Evolutionary conservation across 495 filamentous ascomycete genomes (phyloP), one percentile per base, ranked within the genome.

Genomic region (Penicillium dipodomyicola): DNA sequence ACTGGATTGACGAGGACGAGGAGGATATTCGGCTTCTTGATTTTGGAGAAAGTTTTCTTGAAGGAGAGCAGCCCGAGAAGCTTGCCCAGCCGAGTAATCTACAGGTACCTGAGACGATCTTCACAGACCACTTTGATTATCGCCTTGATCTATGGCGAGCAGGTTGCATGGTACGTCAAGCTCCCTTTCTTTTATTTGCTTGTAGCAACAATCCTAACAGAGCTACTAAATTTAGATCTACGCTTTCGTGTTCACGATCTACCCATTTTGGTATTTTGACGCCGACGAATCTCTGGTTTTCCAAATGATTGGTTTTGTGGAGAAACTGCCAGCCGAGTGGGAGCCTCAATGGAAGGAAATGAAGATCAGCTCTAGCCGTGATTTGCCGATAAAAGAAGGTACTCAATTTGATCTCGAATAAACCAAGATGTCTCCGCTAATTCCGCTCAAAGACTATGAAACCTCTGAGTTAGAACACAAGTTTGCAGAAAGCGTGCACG

Each of bases 121-220:
- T 78, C 47, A 72, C 55, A 0, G 53, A 65, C n/a, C 9, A 33
- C 0, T 73, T 77, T 65, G 68, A 79, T 62, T 63, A 69, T 54
- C 60, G 68, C n/a, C 46, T 75, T 35, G 74, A 78, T 52, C 54
- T 78, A 39, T 79, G 71, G 74, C 65, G 68, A n/a, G 62, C 55
- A n/a, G 74, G 72, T 8, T 69, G 67, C 52, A 65, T 65, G 56
- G 72, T 79, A 69, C 3, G 55, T 46, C 5, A 49, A 49, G 22
- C 23, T 32, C 32, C 33, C 46, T 58, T 29, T 47, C 14, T 5
- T 2, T 37, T 2, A 37, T 15, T 7, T 14, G 7, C 4, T 40
- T 52, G 9, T 11, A 57, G 63, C 3, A 47, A 15, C 48, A 3
- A 29, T 48, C 44, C 44, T 63, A 37, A 66, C 17, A 6, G 32